Percentiles rank a stretch among this genome's conserved stretches.
Conservation (phyloP, 352 stramenopile species). For the Phytophthora pseudosyringae region DNA sequence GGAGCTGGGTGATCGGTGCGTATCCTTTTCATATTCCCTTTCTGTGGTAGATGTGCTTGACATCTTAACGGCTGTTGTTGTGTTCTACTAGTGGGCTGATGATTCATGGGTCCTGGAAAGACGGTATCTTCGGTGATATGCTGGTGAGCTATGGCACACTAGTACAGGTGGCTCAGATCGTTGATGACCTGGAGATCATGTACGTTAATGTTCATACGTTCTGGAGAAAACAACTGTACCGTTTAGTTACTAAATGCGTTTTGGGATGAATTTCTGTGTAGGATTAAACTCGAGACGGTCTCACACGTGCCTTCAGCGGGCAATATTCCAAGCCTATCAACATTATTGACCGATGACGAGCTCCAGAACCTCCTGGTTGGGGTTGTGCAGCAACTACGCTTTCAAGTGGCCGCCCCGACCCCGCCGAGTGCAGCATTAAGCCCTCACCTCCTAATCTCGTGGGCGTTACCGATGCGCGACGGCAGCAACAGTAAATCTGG, state of each 20-base stretch:
- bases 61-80: conserved; percentile 5
- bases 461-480: conserved; percentile 12
- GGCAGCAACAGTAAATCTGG: background rate
- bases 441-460: conserved; percentile 27
- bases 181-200: conserved; percentile 79
- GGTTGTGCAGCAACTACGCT: conserved; percentile 57
- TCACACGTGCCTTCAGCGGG: conserved; percentile 44
- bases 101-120: conserved; percentile 53
- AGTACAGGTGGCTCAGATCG: conserved; percentile 55
- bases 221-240: background rate
- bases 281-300: conserved; percentile 81
- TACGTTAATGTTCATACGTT: conserved; percentile 37
- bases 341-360: conserved; percentile 64
- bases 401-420: conserved; percentile 39
- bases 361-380: conserved; percentile 64
- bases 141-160: conserved; percentile 43
- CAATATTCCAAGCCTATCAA: conserved; percentile 76
- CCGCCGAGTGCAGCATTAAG: conserved; percentile 4
- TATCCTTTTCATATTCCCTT: background rate
- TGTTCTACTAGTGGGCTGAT: conserved; percentile 51
- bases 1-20: conserved; percentile 58
- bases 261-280: conserved; percentile 20
- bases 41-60: background rate
- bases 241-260: background rate
- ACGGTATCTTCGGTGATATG: conserved; percentile 40